Evolutionary conservation across 164 flowering plant species (phyloP).

Genomic region (Cinnamomum chago): DNA sequence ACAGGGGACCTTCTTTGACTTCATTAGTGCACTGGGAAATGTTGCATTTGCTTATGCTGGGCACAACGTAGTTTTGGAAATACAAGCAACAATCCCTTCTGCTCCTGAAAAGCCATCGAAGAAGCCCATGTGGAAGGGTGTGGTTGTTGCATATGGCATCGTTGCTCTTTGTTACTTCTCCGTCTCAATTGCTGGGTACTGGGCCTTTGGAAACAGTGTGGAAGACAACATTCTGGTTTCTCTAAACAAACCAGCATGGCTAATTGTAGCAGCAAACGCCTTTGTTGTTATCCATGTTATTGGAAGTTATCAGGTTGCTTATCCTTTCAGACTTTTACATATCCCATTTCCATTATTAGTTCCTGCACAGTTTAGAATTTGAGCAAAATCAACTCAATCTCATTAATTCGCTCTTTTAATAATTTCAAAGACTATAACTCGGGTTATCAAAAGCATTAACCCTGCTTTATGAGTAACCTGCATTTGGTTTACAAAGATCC

Average conservation of each 20-base stretch:
- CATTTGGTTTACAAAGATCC: too few species aligned
- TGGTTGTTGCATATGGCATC: conserved; percentile 37
- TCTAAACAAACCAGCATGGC: conserved; percentile 50
- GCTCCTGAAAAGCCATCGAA: conserved; percentile 59
- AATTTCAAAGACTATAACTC: not conserved
- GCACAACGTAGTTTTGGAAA: conserved; percentile 68
- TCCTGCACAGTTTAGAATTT: not conserved
- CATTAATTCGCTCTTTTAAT: not conserved
- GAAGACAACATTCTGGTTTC: conserved; percentile 53
- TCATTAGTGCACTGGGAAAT: conserved; percentile 51
- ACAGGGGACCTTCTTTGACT: conserved; percentile 30
- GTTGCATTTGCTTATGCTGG: conserved; percentile 74
- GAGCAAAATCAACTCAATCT: not conserved
- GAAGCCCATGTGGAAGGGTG: conserved; percentile 67
- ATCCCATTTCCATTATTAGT: not conserved
- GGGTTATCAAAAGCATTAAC: not conserved
- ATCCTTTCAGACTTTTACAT: not conserved
- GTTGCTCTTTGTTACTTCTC: conserved; percentile 53
- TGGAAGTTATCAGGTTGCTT: conserved; percentile 57
- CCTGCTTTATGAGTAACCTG: not conserved
- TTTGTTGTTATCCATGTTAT: conserved; percentile 58
- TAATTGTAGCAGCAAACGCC: conserved; percentile 49
- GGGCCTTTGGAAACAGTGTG: conserved; percentile 44
- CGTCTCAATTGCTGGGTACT: conserved; percentile 46
- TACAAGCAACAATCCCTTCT: conserved; percentile 70